These are phyloP conservation scores for Auriscalpium microsporum DNA, from an alignment of 768 basidiomycete species.

Conservation along the genomic window DNA sequence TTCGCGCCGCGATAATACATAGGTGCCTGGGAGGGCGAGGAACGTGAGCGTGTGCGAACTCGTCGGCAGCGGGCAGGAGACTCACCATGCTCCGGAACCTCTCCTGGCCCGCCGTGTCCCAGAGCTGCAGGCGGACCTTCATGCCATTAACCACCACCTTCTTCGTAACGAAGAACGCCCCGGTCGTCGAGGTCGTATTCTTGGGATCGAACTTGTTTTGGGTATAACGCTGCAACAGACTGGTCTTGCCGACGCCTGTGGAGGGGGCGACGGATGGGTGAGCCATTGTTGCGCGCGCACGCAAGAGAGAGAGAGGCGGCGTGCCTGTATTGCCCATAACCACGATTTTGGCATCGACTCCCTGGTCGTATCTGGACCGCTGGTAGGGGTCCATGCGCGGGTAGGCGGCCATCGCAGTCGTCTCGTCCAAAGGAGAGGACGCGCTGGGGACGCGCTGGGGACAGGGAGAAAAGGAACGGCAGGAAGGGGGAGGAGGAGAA, in stretches of 20 bases:
- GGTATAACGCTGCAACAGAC: constrained; percentile 82
- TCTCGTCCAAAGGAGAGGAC: constrained; percentile 11
- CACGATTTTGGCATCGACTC: constrained; percentile 92
- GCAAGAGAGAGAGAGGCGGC: constrained; percentile 14
- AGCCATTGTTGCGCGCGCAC: background rate
- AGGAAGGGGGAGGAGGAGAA: constrained; percentile 23
- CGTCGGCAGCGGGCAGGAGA: constrained; percentile 6
- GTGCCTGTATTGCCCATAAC: constrained; percentile 78
- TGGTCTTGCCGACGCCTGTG: constrained; percentile 86
- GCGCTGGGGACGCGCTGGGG: constrained; percentile 39
- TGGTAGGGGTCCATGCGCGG: constrained; percentile 57
- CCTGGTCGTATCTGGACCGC: constrained; percentile 66
- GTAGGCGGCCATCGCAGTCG: constrained; percentile 46
- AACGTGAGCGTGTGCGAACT: background rate
- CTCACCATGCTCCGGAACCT: constrained; percentile 83
- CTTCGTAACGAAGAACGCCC: constrained; percentile 91
- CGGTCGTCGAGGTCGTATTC: constrained; percentile 84
- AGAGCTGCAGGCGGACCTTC: constrained; percentile 79
- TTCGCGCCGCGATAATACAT: constrained; percentile 97
- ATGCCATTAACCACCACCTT: constrained; percentile 80
- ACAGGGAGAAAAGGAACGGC: constrained; percentile 25
- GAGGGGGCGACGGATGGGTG: background rate
- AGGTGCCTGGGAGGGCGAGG: constrained; percentile 51
- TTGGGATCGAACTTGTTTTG: constrained; percentile 85
- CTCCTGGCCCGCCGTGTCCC: constrained; percentile 95